Evolutionary conservation across 805 yeast genomes (phyloP).

Genomic region (Maudiozyma serrabonitensis): DNA sequence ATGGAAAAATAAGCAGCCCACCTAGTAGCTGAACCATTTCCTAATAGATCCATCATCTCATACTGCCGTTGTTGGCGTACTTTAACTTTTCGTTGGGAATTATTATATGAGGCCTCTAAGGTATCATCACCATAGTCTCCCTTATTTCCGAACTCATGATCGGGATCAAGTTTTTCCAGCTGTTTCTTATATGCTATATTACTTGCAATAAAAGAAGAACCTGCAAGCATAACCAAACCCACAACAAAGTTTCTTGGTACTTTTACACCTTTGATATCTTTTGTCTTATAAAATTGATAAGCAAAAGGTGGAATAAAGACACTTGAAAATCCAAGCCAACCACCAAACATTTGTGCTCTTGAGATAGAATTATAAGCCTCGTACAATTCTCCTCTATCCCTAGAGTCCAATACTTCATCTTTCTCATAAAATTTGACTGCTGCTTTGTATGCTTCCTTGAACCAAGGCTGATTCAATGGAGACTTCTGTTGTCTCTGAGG

Average conservation of each 20-base stretch:
- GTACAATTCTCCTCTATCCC: constrained; percentile 36
- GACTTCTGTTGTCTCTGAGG: not conserved
- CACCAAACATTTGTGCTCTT: constrained; percentile 28
- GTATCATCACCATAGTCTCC: constrained; percentile 10
- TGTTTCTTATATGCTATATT: constrained; percentile 27
- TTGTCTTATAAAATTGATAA: constrained; percentile 27
- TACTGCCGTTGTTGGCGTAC: constrained; percentile 21
- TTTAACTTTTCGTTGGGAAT: not conserved
- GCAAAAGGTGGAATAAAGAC: constrained; percentile 38
- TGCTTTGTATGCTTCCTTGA: constrained; percentile 32
- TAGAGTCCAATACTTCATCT: constrained; percentile 34
- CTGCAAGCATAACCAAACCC: constrained; percentile 33
- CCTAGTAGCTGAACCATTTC: constrained; percentile 28
- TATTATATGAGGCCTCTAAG: not conserved
- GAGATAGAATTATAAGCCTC: constrained; percentile 31
- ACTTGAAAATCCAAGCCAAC: constrained; percentile 34
- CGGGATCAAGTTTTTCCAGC: constrained; percentile 18
- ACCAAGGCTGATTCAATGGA: constrained; percentile 20
- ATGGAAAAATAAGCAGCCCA: constrained; percentile 46
- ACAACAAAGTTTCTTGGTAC: constrained; percentile 35
- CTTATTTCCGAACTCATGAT: constrained; percentile 16
- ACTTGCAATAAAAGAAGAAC: constrained; percentile 28
- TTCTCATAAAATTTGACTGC: constrained; percentile 41
- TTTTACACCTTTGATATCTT: constrained; percentile 30
- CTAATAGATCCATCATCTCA: constrained; percentile 28